A percentile compares a stretch with the other conserved stretches of the same genome.
Conservation (phyloP, 805 yeast species). For the Lipomyces sp. region DNA sequence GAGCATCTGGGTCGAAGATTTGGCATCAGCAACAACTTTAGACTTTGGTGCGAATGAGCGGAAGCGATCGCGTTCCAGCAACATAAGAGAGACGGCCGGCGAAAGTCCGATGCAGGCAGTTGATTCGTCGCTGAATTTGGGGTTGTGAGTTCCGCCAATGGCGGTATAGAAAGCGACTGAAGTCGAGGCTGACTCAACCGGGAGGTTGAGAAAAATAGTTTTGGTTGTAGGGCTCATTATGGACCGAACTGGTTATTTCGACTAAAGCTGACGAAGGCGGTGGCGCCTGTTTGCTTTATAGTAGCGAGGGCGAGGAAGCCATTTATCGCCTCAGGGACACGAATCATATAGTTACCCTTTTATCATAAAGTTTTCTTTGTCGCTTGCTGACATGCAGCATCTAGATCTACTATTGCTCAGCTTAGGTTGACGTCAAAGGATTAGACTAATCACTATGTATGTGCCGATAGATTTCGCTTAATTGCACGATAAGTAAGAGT, state of each 20-base stretch:
- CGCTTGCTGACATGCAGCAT: no score
- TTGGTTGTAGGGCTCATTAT: conserved; percentile 10
- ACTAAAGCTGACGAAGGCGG: no score
- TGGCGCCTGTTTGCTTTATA: no score
- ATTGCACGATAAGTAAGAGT: no score
- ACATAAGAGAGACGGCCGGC: conserved; percentile 6
- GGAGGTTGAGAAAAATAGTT: conserved; percentile 9
- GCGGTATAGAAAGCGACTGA: conserved; percentile 7
- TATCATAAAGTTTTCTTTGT: no score
- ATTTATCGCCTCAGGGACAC: no score
- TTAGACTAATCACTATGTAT: no score
- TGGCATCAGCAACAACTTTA: conserved; percentile 7
- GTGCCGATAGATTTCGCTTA: no score
- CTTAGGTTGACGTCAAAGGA: no score
- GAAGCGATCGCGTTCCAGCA: conserved; percentile 4
- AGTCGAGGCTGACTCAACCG: conserved; percentile 12
- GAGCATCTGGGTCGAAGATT: conserved; percentile 16
- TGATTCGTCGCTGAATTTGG: conserved; percentile 10
- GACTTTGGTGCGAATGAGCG: conserved; percentile 2
- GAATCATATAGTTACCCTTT: no score
- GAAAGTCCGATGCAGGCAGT: conserved; percentile 1
- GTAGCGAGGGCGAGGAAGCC: no score
- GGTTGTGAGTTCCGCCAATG: conserved; percentile 11
- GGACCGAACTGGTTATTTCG: conserved; percentile 1
- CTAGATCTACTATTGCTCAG: no score